Evolutionary conservation across 345 rosid species (phyloP), one percentile per base, ranked within the genome.

Genomic region (Populus tremula): DNA sequence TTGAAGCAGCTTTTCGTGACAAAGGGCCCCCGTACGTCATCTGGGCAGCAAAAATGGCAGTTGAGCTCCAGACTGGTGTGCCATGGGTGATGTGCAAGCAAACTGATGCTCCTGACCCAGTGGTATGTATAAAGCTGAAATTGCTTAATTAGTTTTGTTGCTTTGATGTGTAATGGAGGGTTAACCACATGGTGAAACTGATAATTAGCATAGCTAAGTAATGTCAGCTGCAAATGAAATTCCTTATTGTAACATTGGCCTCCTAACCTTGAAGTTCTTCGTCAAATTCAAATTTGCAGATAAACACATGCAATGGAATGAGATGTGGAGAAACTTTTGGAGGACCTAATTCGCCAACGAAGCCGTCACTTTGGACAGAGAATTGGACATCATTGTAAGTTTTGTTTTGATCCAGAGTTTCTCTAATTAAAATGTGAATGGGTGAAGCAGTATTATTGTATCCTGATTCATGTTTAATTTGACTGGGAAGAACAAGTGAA

Each of bases 11-110:
- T 68, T 94, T 91, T 79, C 64, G 53, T 11, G 82, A 87, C 59
- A 82, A 84, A 33, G 98, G 98, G 53, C 86, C 83, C 21, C 72
- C 89, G 25, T 94, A 94, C 39, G 85, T 92, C 27, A 86, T 68
- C 3, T 94, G 98, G 98, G 92, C 96, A 23, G 96, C 93, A 39
- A 68, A 82, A 59, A 72, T 94, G 92, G 92, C 92, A 1, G 91
- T 88, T 56, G 91, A 85, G 27, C 91, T 91, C 62, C 83, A 89
- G 10, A 92, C 96, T 5, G 96, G 96, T 17, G 93, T 89, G 39
- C 98, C 98, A 2, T 94, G 98, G 96, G 87, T 87, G 53, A 94
- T 94, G 97, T 92, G 98, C 87, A 94, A 94, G 89, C 97, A 94
- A 83, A 77, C 82, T 29, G 90, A 94, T 82, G 98, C 96, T 76